Conservation (phyloP, 225 moss, liverwort and hornwort species). For the Polytrichum formosum region DNA sequence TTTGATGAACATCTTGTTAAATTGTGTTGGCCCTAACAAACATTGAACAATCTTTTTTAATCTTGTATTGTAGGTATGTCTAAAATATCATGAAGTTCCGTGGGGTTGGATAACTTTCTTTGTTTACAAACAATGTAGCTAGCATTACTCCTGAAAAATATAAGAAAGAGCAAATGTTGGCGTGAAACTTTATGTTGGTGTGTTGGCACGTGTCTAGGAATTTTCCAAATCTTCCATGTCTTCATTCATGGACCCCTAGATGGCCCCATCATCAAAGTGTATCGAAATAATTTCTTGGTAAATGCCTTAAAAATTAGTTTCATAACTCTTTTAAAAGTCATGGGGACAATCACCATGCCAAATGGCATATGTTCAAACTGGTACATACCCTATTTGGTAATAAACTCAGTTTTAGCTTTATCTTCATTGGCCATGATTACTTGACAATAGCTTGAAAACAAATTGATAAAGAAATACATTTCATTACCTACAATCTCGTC, state of each 20-base stretch:
- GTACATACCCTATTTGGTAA: not conserved
- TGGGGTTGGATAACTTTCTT: not conserved
- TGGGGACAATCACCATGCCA: conserved; percentile 5
- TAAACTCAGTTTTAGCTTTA: not conserved
- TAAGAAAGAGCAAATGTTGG: not conserved
- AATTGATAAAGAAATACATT: not conserved
- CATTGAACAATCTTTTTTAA: not conserved
- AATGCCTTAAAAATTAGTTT: not conserved
- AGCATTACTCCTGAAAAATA: not conserved
- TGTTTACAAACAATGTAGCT: not conserved
- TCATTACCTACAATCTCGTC: not conserved
- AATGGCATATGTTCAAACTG: conserved; percentile 4
- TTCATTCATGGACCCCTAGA: not conserved
- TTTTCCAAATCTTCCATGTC: not conserved
- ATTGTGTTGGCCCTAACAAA: not conserved
- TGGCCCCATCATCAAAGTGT: conserved; percentile 2
- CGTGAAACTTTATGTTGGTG: not conserved
- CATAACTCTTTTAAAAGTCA: too few species aligned
- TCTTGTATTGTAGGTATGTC: too few species aligned
- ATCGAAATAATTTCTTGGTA: conserved; percentile 11
- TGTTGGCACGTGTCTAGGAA: conserved; percentile 1
- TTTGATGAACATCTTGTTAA: not conserved
- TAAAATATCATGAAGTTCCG: too few species aligned
- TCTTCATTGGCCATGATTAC: not conserved
- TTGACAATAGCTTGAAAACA: not conserved